Evolutionary conservation across 495 filamentous ascomycete genomes (phyloP), one percentile per base, ranked within the genome.

Genomic region (Penicillium silybi): DNA sequence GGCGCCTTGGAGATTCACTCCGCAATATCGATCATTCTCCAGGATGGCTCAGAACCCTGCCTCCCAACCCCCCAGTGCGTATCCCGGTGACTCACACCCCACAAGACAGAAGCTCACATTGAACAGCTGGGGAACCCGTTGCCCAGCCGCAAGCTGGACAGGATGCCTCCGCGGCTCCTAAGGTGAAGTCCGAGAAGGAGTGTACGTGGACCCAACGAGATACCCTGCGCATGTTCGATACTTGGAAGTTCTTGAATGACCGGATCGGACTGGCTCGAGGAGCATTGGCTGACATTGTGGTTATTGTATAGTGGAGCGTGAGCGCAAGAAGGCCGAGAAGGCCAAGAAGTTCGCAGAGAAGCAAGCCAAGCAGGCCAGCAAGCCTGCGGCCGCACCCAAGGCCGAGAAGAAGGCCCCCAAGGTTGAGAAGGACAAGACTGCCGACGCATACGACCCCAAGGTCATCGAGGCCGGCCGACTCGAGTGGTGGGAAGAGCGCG

Each of bases 111-210:
- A 39, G 38, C 52, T 53, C 19, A 62, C 37, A 34, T 26, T 46
- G 32, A 48, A 48, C 52, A 83, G 79, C 76, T 65, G 75, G 79
- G 60, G 79, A 80, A 56, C 45, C 52, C 64, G 37, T 25, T 11
- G 69, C 67, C 23, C 69, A 72, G 46, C 66, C 71, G 45, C 68
- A 70, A 20, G 53, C 62, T 10, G 77, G 71, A 27, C 67, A 77
- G 62, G 78, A 78, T 66, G 65, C 68, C 17, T 71, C 64, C 35
- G 71, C 52, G 35, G 62, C 64, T 57, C 58, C 71, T 47, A 83
- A 82, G 67, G 78, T 83, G 60, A 84, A 85, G 71, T 77, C 69
- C 43, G 80, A 80, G 63, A 83, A 81, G 62, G 81, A 83, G 52
- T 52, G 75, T 80, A 77, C 46, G 76, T 71, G 19, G 4, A 45